Percentiles rank a stretch among this genome's conserved stretches.
Conservation (phyloP, 2,329 filamentous ascomycete genomes). For the Cytospora schulzeri region DNA sequence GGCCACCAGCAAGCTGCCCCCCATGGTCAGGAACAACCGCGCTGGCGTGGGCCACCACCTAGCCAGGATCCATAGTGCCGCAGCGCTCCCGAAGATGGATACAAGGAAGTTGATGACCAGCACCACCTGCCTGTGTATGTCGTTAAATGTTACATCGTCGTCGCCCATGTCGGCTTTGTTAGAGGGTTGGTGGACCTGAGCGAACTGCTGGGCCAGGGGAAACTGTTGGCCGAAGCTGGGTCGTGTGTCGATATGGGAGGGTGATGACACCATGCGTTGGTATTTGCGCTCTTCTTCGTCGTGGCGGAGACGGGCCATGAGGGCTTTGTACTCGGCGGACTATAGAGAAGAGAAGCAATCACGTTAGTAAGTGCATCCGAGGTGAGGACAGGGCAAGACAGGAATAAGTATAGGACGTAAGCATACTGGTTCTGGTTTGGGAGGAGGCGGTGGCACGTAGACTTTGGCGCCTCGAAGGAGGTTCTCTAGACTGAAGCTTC, state of each 20-base stretch:
- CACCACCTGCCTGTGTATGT: conserved; percentile 78
- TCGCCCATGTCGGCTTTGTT: conserved; percentile 50
- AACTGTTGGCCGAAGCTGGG: conserved; percentile 60
- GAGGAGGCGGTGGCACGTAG: conserved; percentile 77
- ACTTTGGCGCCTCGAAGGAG: conserved; percentile 73
- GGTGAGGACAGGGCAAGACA: conserved; percentile 24
- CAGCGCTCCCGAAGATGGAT: conserved; percentile 78
- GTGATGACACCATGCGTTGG: conserved; percentile 73
- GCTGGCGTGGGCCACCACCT: conserved; percentile 75
- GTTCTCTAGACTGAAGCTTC: conserved; percentile 59
- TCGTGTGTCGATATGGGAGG: conserved; percentile 48
- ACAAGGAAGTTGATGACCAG: conserved; percentile 89
- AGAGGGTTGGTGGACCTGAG: conserved; percentile 53
- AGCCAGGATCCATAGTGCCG: conserved; percentile 76
- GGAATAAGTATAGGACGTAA: background rate
- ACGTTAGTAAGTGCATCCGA: conserved; percentile 26
- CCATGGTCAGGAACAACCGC: conserved; percentile 70
- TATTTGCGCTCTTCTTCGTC: conserved; percentile 84
- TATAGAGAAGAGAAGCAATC: conserved; percentile 38
- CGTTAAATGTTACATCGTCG: conserved; percentile 67
- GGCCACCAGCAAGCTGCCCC: conserved; percentile 68
- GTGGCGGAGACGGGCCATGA: conserved; percentile 82
- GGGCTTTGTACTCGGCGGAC: conserved; percentile 79
- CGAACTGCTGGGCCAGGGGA: conserved; percentile 57
- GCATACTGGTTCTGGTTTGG: conserved; percentile 75